Base-by-base conservation (phyloP, 306 rosid genomes). In the Luffa aegyptiaca region DNA sequence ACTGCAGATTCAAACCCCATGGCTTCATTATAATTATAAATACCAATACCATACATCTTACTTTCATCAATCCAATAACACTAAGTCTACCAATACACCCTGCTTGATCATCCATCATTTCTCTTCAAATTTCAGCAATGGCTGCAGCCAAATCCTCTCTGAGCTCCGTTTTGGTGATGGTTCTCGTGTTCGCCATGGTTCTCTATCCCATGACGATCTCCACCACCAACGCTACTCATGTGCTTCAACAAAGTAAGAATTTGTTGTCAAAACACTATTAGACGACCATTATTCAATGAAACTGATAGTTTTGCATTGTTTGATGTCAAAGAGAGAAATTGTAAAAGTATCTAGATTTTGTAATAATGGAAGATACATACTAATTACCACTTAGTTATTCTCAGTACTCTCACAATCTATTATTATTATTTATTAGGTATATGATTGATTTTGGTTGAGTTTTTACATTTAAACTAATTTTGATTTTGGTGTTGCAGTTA, bases 131-230 rank as follows among this genome's bases (percentile, higher is more conserved):
- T 41, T 18, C 6, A 0, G 0, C 41, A 5, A 77, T 58, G 80
- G 55, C 80, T 45, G 20, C 26, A 2, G 0, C 13, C 42, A 56
- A 72, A 35, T 65, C 52, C 81, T 61, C 82, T 63, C 9, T 81
- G 14, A 84, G 80, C 77, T 84, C 80, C 42, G 10, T 83, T 76
- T 36, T 87, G 26, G 58, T 78, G 14, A 77, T 78, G 58, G 57
- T 87, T 72, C 84, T 84, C 80, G 35, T 87, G 52, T 80, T 87
- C 57, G 82, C 84, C 5, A 21, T 83, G 82, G 39, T 81, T 26
- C 59, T 87, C 56, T 81, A 87, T 56, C 82, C 85, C 1, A 37
- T 6, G 48, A 14, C 10, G 21, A 51, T 79, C 72, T 44, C 78
- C 35, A 83, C 86, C 33, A 63, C 75, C 36, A 68, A 65, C 5